These are phyloP conservation scores for Priceomyces medius DNA, from an alignment of 805 yeast species.

Conservation along the genomic window DNA sequence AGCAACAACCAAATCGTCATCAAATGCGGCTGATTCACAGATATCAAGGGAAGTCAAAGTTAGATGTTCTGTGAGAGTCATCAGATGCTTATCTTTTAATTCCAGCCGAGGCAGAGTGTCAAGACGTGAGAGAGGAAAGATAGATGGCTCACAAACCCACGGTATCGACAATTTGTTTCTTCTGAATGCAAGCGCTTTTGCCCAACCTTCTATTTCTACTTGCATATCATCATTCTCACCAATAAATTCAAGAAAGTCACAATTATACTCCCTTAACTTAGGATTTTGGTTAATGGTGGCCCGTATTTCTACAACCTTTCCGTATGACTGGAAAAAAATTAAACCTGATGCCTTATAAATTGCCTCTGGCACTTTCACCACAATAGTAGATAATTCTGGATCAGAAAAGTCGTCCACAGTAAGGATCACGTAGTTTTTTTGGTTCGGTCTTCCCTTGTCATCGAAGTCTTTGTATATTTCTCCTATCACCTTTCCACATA, in stretches of 20 bases:
- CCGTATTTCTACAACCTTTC: constrained; percentile 24
- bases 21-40: not conserved
- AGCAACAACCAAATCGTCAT: constrained; percentile 1
- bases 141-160: constrained; percentile 24
- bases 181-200: constrained; percentile 19
- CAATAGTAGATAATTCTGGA: constrained; percentile 21
- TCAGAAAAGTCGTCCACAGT: constrained; percentile 38
- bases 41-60: not conserved
- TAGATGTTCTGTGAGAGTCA: not conserved
- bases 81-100: not conserved
- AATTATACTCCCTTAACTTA: constrained; percentile 10
- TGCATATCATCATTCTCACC: constrained; percentile 19
- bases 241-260: constrained; percentile 11
- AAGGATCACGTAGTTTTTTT: constrained; percentile 16
- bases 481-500: constrained; percentile 30
- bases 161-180: constrained; percentile 16
- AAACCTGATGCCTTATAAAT: constrained; percentile 15
- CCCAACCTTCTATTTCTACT: constrained; percentile 31
- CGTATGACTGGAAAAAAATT: constrained; percentile 17
- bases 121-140: not conserved
- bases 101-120: not conserved
- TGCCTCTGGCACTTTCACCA: constrained; percentile 16
- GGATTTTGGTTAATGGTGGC: constrained; percentile 12
- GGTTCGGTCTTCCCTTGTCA: not conserved
- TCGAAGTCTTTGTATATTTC: constrained; percentile 15